These are phyloP conservation scores for Aureobasidium mangrovei DNA, from an alignment of 2,329 filamentous ascomycete genomes.

Conservation along the genomic window DNA sequence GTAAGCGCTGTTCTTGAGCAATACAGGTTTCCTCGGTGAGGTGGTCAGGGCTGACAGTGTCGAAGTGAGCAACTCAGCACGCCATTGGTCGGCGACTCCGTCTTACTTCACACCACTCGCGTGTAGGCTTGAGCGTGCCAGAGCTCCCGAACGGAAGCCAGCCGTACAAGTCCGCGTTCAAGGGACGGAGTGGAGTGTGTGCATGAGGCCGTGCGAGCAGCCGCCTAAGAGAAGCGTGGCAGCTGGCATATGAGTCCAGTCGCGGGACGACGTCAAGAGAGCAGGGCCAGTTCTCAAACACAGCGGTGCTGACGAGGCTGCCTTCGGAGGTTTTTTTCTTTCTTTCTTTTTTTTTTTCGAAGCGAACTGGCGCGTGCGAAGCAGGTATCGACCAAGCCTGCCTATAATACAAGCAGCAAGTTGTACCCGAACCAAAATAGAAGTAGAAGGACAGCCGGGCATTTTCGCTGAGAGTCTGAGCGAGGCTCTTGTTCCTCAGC, in stretches of 20 bases:
- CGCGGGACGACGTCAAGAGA: not conserved
- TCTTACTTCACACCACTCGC: slow-evolving; percentile 12
- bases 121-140: not conserved
- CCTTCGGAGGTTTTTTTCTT: too few species aligned
- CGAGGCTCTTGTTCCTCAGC: not conserved
- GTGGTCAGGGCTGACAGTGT: slow-evolving; percentile 9
- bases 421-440: slow-evolving; percentile 2
- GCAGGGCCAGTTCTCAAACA: not conserved
- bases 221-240: not conserved
- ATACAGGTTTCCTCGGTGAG: slow-evolving; percentile 4
- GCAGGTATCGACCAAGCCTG: not conserved
- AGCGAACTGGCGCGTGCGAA: not conserved
- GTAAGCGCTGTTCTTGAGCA: slow-evolving; percentile 1
- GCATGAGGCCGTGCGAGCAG: not conserved
- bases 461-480: too few species aligned
- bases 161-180: not conserved
- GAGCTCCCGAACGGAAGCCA: not conserved
- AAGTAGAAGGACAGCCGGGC: not conserved
- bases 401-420: slow-evolving; percentile 3
- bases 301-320: not conserved
- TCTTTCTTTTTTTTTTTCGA: not conserved
- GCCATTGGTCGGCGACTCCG: slow-evolving; percentile 5
- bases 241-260: not conserved
- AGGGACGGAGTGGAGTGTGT: not conserved
- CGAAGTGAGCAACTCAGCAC: not conserved